phyloP scores from a whole-genome alignment of 805 yeast genomes.

The Candida ovalis region DNA sequence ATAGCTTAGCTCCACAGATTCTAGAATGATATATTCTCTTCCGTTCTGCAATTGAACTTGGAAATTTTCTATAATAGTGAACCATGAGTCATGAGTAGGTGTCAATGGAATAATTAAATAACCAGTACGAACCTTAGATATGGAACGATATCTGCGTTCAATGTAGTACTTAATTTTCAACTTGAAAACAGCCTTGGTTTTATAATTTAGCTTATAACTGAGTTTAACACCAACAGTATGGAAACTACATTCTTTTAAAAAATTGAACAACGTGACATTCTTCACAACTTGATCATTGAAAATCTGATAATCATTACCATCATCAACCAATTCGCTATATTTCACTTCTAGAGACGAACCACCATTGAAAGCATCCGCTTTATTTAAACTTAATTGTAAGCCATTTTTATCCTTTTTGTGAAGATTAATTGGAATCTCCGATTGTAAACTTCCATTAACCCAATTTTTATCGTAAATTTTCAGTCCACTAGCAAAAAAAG shows the following conservation, averaged over 20 bases:
- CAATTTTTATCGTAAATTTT: constrained; percentile 29
- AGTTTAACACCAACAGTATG: constrained; percentile 26
- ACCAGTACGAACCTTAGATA: constrained; percentile 30
- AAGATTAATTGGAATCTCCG: constrained; percentile 29
- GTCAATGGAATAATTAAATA: constrained; percentile 30
- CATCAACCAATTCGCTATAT: constrained; percentile 19
- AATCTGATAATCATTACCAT: constrained; percentile 17
- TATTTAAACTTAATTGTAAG: constrained; percentile 19
- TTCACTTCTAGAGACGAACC: constrained; percentile 33
- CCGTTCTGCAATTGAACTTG: constrained; percentile 14
- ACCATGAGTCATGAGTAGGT: constrained; percentile 23
- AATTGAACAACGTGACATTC: constrained; percentile 25
- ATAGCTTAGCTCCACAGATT: constrained; percentile 16
- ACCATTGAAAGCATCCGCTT: constrained; percentile 31
- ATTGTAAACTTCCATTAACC: constrained; percentile 37
- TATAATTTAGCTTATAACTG: constrained; percentile 18
- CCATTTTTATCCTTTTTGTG: constrained; percentile 18
- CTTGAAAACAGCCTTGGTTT: constrained; percentile 27
- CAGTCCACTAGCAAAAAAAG: constrained; percentile 30
- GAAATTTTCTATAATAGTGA: constrained; percentile 20
- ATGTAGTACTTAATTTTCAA: constrained; percentile 32
- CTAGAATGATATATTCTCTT: constrained; percentile 21
- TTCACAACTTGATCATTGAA: constrained; percentile 18
- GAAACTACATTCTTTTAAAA: constrained; percentile 26
- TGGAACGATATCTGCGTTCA: constrained; percentile 30